phyloP scores from a whole-genome alignment of 1,284 basidiomycete species.

The Fistulinella staudtii region DNA sequence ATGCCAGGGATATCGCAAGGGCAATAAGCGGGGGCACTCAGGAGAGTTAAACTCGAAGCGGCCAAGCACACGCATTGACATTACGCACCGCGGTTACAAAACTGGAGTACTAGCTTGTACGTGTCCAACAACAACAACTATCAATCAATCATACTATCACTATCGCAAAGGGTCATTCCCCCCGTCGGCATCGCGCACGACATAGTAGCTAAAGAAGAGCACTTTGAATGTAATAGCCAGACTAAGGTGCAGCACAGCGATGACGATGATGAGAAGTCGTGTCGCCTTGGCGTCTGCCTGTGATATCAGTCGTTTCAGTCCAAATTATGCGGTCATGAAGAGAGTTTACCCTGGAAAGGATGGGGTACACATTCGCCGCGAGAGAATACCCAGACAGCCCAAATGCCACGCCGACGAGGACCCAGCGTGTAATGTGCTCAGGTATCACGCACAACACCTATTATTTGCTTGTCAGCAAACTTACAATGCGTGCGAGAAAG shows the following conservation, averaged over 20 bases:
- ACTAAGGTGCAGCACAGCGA: constrained; percentile 67
- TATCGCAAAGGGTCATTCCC: constrained; percentile 22
- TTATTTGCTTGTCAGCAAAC: constrained; percentile 2
- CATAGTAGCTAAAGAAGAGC: constrained; percentile 84
- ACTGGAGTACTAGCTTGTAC: background rate
- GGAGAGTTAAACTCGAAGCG: background rate
- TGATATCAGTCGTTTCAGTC: constrained; percentile 2
- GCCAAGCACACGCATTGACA: background rate
- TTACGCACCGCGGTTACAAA: background rate
- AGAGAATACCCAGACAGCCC: constrained; percentile 81
- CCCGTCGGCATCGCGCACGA: constrained; percentile 50
- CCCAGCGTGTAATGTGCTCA: constrained; percentile 75
- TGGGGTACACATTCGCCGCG: constrained; percentile 80
- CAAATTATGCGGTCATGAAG: background rate
- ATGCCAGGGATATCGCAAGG: too few species aligned
- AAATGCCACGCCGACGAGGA: constrained; percentile 68
- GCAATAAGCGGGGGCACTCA: too few species aligned
- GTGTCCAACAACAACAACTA: background rate
- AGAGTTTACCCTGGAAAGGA: constrained; percentile 73
- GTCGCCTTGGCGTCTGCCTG: constrained; percentile 83
- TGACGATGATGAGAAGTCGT: constrained; percentile 70
- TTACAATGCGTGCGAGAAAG: background rate
- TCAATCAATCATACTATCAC: background rate
- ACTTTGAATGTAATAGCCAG: constrained; percentile 83
- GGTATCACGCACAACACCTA: constrained; percentile 84